Base-by-base conservation (phyloP, 2,329 filamentous ascomycete genomes). In the Colletotrichum lindemuthianum region DNA sequence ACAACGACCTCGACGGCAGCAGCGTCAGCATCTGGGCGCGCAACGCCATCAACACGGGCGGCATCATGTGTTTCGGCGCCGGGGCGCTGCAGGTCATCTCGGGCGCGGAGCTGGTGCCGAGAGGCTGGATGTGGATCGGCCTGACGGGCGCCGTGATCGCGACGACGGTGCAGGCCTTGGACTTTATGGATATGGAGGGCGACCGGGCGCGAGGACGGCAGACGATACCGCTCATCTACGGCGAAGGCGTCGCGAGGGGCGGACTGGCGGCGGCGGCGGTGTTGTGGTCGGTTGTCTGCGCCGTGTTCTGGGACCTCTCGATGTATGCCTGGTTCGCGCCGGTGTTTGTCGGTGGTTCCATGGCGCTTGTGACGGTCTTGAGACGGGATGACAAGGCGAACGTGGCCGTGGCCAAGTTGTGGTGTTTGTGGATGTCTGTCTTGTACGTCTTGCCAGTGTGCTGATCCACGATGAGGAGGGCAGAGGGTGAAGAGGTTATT, bases 1-100 rank as follows among this genome's bases (percentile, higher is more conserved):
- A 75, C 60, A 75, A 75, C 51, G 72, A 75, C 34, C 69, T 75
- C 1, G 70, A 72, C 15, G 72, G 71, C 24, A 69, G 68, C 37
- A 68, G 70, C 43, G 39, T 51, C 58, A 66, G 64, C 7, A 59
- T 65, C 16, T 65, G 71, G 50, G 40, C 51, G 2, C 70, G 74
- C 2, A 74, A 73, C 50, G 49, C 59, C 4, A 65, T 74, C 40
- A 74, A 74, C 54, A 72, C 70, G 4, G 70, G 57, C 6, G 73
- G 71, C 0, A 63, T 74, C 7, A 69, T 71, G 60, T 71, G 70
- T 49, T 75, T 74, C 61, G 69, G 71, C 53, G 72, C 72, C 60
- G 72, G 73, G 1, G 68, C 72, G 6, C 48, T 72, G 3, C 58
- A 56, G 10, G 65, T 70, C 1, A 60, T 73, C 2, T 63, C 66